A percentile compares a stretch with the other conserved stretches of the same genome.
phyloP scores from a whole-genome alignment of 345 rosid genomes.

The Clausena lansium region DNA sequence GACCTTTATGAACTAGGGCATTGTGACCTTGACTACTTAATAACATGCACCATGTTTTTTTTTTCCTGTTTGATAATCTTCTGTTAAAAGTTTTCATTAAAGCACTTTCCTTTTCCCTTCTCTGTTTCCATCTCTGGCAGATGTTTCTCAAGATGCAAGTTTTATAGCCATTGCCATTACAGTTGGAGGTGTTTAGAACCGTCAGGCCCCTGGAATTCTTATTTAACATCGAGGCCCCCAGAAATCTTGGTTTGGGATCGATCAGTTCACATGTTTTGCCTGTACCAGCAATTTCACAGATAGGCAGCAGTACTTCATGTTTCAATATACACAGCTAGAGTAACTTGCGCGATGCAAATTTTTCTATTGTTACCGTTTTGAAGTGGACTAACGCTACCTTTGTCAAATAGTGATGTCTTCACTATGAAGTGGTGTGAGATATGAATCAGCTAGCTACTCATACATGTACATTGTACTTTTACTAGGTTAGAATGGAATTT shows the following conservation, averaged over 20 bases:
- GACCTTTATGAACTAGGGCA: not conserved
- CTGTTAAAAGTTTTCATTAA: not conserved
- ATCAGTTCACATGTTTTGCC: not conserved
- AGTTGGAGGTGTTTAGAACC: not conserved
- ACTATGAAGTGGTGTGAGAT: slow-evolving; percentile 10
- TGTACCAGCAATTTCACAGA: not conserved
- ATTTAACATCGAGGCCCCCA: not conserved
- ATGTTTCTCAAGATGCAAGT: slow-evolving; percentile 5
- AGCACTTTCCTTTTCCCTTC: not conserved
- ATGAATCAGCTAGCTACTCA: slow-evolving; percentile 6
- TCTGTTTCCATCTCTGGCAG: not conserved
- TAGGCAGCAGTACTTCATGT: not conserved
- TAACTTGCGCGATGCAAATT: not conserved
- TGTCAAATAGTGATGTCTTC: not conserved
- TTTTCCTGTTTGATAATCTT: not conserved
- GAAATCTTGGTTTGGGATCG: not conserved
- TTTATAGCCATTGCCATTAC: not conserved
- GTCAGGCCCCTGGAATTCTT: not conserved
- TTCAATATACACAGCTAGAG: not conserved
- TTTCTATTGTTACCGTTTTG: not conserved
- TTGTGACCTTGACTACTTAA: not conserved
- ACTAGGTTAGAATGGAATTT: slow-evolving; percentile 20
- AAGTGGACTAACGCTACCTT: slow-evolving; percentile 1
- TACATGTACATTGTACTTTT: slow-evolving; percentile 23
- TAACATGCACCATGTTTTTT: not conserved